Evolutionary conservation across 495 filamentous ascomycete species (phyloP), one percentile per base, ranked within the genome.

Genomic region (Xylaria venustula): DNA sequence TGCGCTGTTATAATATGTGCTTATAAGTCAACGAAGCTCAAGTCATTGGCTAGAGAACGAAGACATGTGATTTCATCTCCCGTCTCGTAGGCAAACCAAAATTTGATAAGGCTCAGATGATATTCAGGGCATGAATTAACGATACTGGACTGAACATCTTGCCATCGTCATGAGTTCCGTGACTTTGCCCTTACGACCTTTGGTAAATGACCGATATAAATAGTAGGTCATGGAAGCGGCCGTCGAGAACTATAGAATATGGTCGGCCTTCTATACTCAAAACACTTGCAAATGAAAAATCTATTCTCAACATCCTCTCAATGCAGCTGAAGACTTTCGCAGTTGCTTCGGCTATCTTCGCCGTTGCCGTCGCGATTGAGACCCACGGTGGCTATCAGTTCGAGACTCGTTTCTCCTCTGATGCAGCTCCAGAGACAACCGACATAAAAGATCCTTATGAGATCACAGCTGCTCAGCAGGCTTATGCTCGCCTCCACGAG

Each of bases 371-470:
- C 8, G 54, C 53, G 8, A 41, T 50, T 22, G 60, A 63, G 20
- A 58, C 45, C 12, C 60, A 63, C 17, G 46, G 60, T 28, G 60
- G 60, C 17, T 49, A 56, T 11, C 41, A 57, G 25, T 63, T 30
- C 20, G 60, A 63, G 32, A 46, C 53, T 28, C 60, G 60, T 9
- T 58, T 63, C 60, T 30, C 28, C 8, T n/a, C 52, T 23, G 60
- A 54, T 7, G 53, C 60, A 1, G 3, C 52, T 32, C 30, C 42
- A 8, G 52, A 63, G 60, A 44, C 19, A 7, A 37, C 15, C 15
- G 4, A 54, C 9, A 26, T 63, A 45, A 63, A 63, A 36, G 60
- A 58, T 17, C 37, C 41, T 7, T 63, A 63, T 37, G 60, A 63
- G 45, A 30, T 45, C 0, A 51, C 25, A 8, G 60, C 60, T 4